A percentile compares a stretch with the other conserved stretches of the same genome.
Conservation (phyloP, 2,329 filamentous ascomycete species). For the Stagonosporopsis cucurbitacearum region DNA sequence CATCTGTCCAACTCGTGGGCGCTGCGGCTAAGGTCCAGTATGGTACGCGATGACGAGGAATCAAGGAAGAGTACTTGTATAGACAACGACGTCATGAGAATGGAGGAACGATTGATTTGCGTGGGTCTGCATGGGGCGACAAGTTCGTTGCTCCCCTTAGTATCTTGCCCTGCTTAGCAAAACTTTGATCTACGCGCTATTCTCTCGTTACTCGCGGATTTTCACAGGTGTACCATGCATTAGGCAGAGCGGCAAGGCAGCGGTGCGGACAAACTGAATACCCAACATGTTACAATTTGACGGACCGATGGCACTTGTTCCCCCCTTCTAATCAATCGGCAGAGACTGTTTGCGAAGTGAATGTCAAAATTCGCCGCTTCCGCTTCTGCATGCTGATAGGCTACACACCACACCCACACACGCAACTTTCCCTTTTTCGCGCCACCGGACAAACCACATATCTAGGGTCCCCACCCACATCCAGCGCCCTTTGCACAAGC, state of each 20-base stretch:
- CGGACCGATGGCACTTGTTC: not conserved
- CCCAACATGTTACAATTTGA: not conserved
- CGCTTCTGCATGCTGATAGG: not conserved
- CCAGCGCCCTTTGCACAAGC: constrained; percentile 9
- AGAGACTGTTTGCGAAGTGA: not conserved
- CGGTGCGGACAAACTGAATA: constrained; percentile 13
- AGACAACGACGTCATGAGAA: constrained; percentile 5
- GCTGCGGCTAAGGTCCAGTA: not conserved
- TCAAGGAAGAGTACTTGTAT: not conserved
- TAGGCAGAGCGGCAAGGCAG: not conserved
- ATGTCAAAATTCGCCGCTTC: not conserved
- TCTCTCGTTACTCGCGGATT: constrained; percentile 10
- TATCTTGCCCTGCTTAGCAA: not conserved
- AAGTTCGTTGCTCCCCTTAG: not conserved
- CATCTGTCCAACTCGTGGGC: not conserved
- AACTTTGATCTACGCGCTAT: constrained; percentile 1
- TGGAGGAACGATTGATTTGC: not conserved
- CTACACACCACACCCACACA: not conserved
- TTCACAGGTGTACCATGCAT: not conserved
- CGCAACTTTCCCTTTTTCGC: not conserved
- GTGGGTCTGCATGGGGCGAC: constrained; percentile 1
- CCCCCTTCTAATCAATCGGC: not conserved
- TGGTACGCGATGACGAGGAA: not conserved
- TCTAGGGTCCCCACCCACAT: no score
- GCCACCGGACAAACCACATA: not conserved